Evolutionary conservation across 768 basidiomycete species (phyloP), one percentile per base, ranked within the genome.

Genomic region (Pulveroboletus sp.): DNA sequence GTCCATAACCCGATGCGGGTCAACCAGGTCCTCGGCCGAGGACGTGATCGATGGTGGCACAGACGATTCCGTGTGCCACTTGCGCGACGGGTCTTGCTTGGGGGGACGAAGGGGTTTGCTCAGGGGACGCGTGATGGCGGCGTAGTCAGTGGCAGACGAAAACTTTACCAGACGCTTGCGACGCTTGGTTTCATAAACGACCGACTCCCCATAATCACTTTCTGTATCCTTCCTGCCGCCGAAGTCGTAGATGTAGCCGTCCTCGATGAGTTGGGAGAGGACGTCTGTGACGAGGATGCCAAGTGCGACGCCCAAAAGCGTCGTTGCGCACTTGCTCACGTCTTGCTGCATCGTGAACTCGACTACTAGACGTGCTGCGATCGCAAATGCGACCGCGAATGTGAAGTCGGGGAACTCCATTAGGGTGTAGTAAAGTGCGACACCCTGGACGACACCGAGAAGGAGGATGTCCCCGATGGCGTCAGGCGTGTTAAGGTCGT

Each of bases 241-340:
- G 24, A 69, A 64, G 26, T 65, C 60, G 44, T 65, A 63, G 42
- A 68, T 58, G 39, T 69, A 63, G 13, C 72, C 72, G 47, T 76
- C 72, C 62, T 84, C 83, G 60, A 86, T 70, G 47, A 82, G 73
- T 51, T 83, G 81, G 40, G 84, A 79, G 54, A 86, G 73, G 51
- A 87, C 71, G 65, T 90, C 88, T 31, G 87, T 84, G 64, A 77
- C 76, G 49, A 87, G 73, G 40, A 84, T 76, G 45, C 87, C 89
- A 11, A 89, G 72, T 6, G 76, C 84, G 46, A 83, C 73, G 50
- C 86, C 86, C 30, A 89, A 64, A 27, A 88, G 66, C 7, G 81
- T 84, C 45, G 78, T 79, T 46, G 80, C 74, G 55, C 75, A 77
- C 59, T 77, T 77, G 47, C 67, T 71, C 28, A 76, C 60, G 62